These are phyloP conservation scores for Citrullus mucosospermus DNA, from an alignment of 306 rosid genomes.

Conservation along the genomic window DNA sequence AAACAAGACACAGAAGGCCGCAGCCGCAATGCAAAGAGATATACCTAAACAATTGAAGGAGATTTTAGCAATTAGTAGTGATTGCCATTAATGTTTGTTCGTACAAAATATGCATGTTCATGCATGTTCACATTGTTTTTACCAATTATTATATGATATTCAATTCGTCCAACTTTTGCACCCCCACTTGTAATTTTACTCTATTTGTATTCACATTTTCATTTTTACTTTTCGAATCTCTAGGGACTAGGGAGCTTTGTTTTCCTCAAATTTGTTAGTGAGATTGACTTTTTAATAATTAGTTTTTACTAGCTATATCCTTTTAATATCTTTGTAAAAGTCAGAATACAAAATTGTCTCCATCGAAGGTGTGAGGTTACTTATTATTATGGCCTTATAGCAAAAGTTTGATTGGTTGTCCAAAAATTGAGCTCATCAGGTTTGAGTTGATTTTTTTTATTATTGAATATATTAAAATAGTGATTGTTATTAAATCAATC, in stretches of 20 bases:
- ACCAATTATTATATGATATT: neutral
- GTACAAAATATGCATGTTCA: neutral
- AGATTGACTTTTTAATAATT: neutral
- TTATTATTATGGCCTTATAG: neutral
- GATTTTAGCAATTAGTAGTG: neutral
- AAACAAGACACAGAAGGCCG: neutral
- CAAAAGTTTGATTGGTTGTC: neutral
- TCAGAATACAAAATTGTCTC: neutral
- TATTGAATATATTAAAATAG: too few relatives aligned
- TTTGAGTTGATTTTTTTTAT: neutral
- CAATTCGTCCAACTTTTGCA: neutral
- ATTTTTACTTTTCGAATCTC: neutral
- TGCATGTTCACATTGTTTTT: neutral
- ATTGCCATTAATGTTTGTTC: neutral
- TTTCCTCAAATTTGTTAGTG: neutral
- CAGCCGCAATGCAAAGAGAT: neutral
- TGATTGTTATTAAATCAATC: neutral
- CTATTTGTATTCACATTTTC: neutral
- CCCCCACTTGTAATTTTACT: neutral
- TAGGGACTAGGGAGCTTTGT: neutral
- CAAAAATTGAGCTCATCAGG: neutral
- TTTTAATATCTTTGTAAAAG: neutral
- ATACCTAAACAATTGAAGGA: neutral
- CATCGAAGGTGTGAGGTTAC: neutral
- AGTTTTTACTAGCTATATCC: neutral